Percentiles rank a stretch among this genome's conserved stretches.
Conservation (phyloP, 2,329 filamentous ascomycete species). For the Sporothrix sp. region DNA sequence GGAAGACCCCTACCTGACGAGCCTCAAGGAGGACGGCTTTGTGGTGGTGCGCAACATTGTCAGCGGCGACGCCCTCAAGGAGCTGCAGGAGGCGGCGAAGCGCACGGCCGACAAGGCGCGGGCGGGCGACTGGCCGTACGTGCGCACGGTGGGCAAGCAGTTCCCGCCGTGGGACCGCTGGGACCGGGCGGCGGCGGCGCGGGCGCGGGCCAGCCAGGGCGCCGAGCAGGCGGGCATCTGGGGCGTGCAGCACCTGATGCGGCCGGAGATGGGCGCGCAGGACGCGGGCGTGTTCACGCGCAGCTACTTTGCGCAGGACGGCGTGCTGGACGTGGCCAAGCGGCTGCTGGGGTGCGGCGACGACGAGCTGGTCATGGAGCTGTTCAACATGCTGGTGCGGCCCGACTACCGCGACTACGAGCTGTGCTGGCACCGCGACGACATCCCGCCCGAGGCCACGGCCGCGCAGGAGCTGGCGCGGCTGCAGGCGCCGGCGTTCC, state of each 20-base stretch:
- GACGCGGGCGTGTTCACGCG: slow-evolving; percentile 51
- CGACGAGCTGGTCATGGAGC: slow-evolving; percentile 68
- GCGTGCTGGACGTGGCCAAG: slow-evolving; percentile 52
- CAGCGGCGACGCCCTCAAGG: slow-evolving; percentile 37
- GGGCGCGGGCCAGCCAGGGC: slow-evolving; percentile 14
- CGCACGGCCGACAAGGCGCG: slow-evolving; percentile 53
- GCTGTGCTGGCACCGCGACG: slow-evolving; percentile 78
- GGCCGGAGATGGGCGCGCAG: slow-evolving; percentile 51
- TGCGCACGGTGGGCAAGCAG: slow-evolving; percentile 79
- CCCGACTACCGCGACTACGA: slow-evolving; percentile 58
- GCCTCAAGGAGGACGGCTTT: slow-evolving; percentile 64
- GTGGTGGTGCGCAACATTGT: slow-evolving; percentile 61
- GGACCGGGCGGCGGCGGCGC: slow-evolving; percentile 36
- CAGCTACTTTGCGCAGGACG: slow-evolving; percentile 60
- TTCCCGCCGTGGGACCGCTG: slow-evolving; percentile 70
- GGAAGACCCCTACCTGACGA: slow-evolving; percentile 30
- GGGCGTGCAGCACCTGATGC: slow-evolving; percentile 79
- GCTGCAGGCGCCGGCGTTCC: slow-evolving; percentile 49
- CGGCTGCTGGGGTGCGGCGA: slow-evolving; percentile 48
- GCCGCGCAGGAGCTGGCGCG: slow-evolving; percentile 56
- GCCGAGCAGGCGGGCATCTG: slow-evolving; percentile 58
- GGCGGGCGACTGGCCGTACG: slow-evolving; percentile 65
- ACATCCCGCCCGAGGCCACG: slow-evolving; percentile 58
- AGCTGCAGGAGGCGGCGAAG: slow-evolving; percentile 50
- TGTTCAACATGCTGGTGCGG: slow-evolving; percentile 76